Conservation (phyloP, 2,329 filamentous ascomycete genomes). For the Triangularia setosa region DNA sequence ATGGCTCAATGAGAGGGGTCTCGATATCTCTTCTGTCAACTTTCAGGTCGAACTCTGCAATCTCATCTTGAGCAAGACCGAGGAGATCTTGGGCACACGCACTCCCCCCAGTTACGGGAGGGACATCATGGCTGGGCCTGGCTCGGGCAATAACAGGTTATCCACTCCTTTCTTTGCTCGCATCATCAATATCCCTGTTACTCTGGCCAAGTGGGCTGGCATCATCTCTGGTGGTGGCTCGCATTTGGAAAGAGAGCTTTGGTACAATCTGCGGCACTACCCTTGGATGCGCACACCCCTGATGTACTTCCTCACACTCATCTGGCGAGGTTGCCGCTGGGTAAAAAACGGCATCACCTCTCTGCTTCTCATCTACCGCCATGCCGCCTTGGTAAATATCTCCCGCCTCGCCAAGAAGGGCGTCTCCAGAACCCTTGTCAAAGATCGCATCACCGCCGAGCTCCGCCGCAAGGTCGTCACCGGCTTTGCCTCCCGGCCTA, state of each 20-base stretch:
- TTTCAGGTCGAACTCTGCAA: constrained; percentile 30
- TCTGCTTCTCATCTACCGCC: constrained; percentile 32
- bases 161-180: constrained; percentile 12
- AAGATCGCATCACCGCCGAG: constrained; percentile 31
- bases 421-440: constrained; percentile 28
- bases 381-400: constrained; percentile 31
- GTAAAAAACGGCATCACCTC: constrained; percentile 33
- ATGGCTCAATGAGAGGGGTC: constrained; percentile 25
- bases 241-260: constrained; percentile 36
- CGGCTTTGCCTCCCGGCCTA: constrained; percentile 30
- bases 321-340: constrained; percentile 33
- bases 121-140: background rate
- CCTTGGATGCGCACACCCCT: constrained; percentile 24
- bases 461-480: constrained; percentile 31
- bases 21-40: constrained; percentile 29
- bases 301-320: constrained; percentile 27
- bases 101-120: constrained; percentile 10
- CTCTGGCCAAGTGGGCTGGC: constrained; percentile 33
- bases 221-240: constrained; percentile 34
- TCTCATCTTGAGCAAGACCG: constrained; percentile 18
- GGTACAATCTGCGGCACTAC: constrained; percentile 31
- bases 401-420: constrained; percentile 33
- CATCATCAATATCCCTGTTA: constrained; percentile 22
- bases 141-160: background rate
- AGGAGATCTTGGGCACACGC: constrained; percentile 17